Percentiles rank a stretch among this genome's conserved stretches.
Evolutionary conservation across 1,284 basidiomycete species (phyloP).

Genomic region (Cystobasidium pallidum): DNA sequence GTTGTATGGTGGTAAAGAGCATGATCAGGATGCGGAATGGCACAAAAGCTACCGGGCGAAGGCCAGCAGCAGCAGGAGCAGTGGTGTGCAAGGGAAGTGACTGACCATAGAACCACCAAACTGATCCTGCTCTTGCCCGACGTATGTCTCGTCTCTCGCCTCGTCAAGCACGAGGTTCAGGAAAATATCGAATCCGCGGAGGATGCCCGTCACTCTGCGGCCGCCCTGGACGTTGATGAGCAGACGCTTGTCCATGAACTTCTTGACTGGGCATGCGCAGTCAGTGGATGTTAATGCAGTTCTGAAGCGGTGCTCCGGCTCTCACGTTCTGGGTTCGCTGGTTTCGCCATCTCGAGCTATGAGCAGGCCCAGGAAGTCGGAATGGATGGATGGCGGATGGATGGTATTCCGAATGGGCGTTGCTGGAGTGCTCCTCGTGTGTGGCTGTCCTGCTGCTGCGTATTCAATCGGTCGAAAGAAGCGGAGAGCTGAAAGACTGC

Average conservation of each 20-base stretch:
- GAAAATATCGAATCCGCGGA: conserved; percentile 98
- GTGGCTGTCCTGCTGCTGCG: neutral
- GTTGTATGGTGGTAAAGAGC: conserved; percentile 5
- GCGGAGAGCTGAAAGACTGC: neutral
- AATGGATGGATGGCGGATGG: too few species aligned
- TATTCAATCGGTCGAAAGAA: neutral
- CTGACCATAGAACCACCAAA: conserved; percentile 87
- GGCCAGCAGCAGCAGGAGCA: neutral
- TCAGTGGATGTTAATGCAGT: too few species aligned
- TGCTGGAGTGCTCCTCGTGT: neutral
- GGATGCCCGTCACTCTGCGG: conserved; percentile 90
- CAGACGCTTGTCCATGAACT: conserved; percentile 99
- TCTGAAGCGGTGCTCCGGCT: too few species aligned
- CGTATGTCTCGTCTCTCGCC: conserved; percentile 76
- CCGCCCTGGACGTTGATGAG: conserved; percentile 95
- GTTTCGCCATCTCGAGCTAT: conserved; percentile 33
- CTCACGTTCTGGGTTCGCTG: conserved; percentile 44
- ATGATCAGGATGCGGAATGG: neutral
- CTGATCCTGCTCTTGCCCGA: conserved; percentile 82
- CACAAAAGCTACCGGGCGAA: neutral
- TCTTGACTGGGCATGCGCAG: conserved; percentile 44
- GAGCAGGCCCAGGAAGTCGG: too few species aligned
- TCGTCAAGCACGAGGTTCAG: conserved; percentile 97
- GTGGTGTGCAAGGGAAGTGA: neutral
- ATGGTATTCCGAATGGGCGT: neutral